Evolutionary conservation across 1,284 basidiomycete species (phyloP), one percentile per base, ranked within the genome.

Genomic region (Ustilago trichophora): DNA sequence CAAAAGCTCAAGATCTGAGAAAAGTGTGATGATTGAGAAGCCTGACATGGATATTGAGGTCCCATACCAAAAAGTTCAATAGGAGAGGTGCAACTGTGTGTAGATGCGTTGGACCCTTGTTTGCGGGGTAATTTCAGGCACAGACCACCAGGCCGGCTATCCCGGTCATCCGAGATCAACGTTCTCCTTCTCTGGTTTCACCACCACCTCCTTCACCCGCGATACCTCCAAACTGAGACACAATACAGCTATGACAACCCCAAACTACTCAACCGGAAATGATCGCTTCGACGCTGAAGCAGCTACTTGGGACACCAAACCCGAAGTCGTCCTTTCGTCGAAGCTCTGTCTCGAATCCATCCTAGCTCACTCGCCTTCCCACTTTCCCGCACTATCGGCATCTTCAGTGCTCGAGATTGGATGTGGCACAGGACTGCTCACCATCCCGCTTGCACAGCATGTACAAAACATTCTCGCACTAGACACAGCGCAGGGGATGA

Each of bases 231-330:
- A n/a, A n/a, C n/a, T n/a, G 27, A 29, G 7, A 8, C 8, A 7
- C 27, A 26, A 24, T 29, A 41, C 34, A 25, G 19, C 37, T 5
- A 16, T 26, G 3, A 33, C 43, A 6, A 46, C 41, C 15, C 31
- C 64, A 27, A 71, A 71, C 53, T 71, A 71, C 43, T 66, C 63
- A 3, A 18, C 41, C 13, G 67, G 67, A 19, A 71, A 71, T 46
- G 62, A 66, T 19, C 57, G 67, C 12, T 71, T 71, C 40, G 51
- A 60, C 42, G 35, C 32, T 13, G 63, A 71, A 40, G 67, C 67
- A 6, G 50, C 53, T 4, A 60, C 56, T 6, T 71, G 64, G 62
- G 67, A 71, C 18, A 51, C 33, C 26, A 49, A 71, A 40, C 58
- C 59, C 2, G 66, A 69, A 41, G 66, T 69, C 11, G 59, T 69